Conservation (phyloP, 1,284 basidiomycete genomes). For the Ceratobasidium sp. region DNA sequence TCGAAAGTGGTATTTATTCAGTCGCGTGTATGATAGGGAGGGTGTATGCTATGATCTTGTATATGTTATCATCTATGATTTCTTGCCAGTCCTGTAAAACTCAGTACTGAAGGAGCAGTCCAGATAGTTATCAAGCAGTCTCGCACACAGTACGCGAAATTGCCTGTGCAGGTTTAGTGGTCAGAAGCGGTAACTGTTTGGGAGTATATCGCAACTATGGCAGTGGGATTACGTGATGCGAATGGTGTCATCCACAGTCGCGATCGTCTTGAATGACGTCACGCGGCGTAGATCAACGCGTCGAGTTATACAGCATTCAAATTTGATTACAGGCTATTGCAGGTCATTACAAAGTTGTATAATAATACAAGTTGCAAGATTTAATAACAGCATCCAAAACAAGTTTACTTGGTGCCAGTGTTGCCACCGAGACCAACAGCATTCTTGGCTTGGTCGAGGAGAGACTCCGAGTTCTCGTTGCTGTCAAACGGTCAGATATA, state of each 20-base stretch:
- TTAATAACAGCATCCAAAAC: not conserved
- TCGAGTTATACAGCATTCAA: constrained; percentile 5
- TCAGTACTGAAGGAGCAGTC: no score
- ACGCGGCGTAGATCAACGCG: constrained; percentile 7
- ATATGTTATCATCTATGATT: no score
- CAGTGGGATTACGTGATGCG: not conserved
- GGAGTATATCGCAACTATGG: no score
- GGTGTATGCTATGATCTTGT: not conserved
- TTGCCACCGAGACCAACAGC: constrained; percentile 60
- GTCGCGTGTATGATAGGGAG: not conserved
- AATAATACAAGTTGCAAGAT: constrained; percentile 21
- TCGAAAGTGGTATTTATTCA: not conserved
- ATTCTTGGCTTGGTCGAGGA: constrained; percentile 64
- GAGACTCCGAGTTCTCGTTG: constrained; percentile 54
- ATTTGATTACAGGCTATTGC: not conserved
- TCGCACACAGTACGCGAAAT: no score
- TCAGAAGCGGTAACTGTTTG: no score
- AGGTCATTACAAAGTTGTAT: constrained; percentile 27
- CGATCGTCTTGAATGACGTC: not conserved
- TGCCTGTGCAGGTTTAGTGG: no score
- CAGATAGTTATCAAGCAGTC: no score
- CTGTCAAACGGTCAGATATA: not conserved
- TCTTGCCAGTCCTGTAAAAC: no score
- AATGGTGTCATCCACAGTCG: not conserved
- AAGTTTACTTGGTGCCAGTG: constrained; percentile 2